These are phyloP conservation scores for Cyberlindnera euphorbiiphila DNA, from an alignment of 805 yeast species.

Conservation along the genomic window DNA sequence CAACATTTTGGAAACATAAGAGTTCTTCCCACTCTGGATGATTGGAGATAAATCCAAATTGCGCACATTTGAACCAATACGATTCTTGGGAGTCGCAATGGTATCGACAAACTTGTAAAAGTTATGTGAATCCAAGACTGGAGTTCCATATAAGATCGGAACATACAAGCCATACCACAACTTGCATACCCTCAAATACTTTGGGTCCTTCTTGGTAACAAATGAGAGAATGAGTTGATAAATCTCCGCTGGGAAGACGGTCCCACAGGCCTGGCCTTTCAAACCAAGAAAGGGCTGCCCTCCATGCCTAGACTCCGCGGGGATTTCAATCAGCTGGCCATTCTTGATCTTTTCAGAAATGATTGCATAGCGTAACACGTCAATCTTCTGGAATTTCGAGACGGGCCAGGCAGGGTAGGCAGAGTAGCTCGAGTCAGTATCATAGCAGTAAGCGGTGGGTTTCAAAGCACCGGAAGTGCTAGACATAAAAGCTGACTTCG, in stretches of 20 bases:
- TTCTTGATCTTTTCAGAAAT: conserved; percentile 23
- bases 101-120: conserved; percentile 72
- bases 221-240: conserved; percentile 28
- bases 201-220: conserved; percentile 37
- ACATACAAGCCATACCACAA: conserved; percentile 56
- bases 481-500: too few species aligned
- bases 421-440: conserved; percentile 3
- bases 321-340: conserved; percentile 15
- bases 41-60: conserved; percentile 72
- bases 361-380: conserved; percentile 36
- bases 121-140: conserved; percentile 61
- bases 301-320: conserved; percentile 6
- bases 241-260: conserved; percentile 28
- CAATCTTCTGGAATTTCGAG: conserved; percentile 48
- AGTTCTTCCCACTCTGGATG: conserved; percentile 88
- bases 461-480: background rate
- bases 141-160: conserved; percentile 63
- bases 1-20: conserved; percentile 77
- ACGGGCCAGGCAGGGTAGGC: conserved; percentile 38
- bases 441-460: conserved; percentile 9
- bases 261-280: conserved; percentile 6
- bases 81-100: conserved; percentile 46
- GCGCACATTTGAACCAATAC: conserved; percentile 54
- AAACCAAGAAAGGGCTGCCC: conserved; percentile 3
- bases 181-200: conserved; percentile 56